Evolutionary conservation across 495 filamentous ascomycete genomes (phyloP).

Genomic region (Rostrohypoxylon terebratum): DNA sequence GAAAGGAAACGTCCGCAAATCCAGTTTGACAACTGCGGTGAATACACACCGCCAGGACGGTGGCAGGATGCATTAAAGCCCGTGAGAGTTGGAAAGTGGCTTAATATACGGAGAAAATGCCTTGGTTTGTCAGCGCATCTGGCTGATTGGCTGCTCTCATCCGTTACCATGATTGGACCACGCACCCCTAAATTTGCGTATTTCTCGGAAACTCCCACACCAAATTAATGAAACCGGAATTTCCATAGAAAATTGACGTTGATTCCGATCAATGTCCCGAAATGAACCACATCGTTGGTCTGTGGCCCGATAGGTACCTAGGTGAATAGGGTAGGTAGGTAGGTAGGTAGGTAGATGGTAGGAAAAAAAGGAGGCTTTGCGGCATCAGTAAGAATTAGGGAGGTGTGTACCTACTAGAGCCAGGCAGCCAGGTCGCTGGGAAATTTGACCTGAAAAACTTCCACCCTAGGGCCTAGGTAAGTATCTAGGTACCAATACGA

Average conservation of each 20-base stretch:
- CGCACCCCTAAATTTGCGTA: constrained; percentile 6
- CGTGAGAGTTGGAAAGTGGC: not conserved
- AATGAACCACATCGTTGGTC: not conserved
- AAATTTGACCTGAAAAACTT: not conserved
- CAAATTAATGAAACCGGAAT: not conserved
- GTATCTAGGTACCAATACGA: not conserved
- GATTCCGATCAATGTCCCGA: not conserved
- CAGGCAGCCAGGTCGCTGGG: not conserved
- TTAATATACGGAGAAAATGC: constrained; percentile 4
- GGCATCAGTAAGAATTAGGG: not conserved
- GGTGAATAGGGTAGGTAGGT: not conserved
- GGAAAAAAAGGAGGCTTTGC: not conserved
- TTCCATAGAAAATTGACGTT: not conserved
- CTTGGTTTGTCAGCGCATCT: not conserved
- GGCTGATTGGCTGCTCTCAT: constrained; percentile 4
- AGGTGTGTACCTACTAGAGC: not conserved
- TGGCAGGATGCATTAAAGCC: constrained; percentile 14
- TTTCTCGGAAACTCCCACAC: not conserved
- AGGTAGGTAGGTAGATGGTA: not conserved
- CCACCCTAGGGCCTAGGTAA: too few relatives aligned
- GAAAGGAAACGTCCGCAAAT: not conserved
- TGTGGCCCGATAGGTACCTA: not conserved
- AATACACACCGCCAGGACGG: not conserved
- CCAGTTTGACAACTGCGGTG: not conserved
- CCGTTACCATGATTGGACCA: not conserved